Evolutionary conservation across 441 rosid species (phyloP).

Genomic region (Corymbia calophylla): DNA sequence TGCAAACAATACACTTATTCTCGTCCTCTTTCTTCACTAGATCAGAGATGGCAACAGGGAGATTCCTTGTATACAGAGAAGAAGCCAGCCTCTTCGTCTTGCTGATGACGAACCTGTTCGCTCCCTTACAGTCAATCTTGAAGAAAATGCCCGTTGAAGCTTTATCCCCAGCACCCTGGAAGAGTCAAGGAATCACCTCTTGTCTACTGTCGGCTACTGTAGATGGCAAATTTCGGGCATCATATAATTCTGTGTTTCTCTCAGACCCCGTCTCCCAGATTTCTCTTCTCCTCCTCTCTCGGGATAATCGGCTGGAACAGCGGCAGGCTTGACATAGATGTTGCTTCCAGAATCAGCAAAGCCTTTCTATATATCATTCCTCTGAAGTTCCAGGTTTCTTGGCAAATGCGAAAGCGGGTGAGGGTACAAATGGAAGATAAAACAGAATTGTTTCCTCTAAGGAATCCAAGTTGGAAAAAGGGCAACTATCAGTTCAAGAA

Average conservation of each 20-base stretch:
- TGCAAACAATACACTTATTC: neutral
- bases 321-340: neutral
- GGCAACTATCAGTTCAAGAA: neutral
- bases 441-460: slow-evolving; percentile 22
- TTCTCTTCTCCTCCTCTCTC: slow-evolving; percentile 28
- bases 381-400: slow-evolving; percentile 34
- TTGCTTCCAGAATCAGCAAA: slow-evolving; percentile 5
- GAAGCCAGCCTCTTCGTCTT: slow-evolving; percentile 81
- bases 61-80: slow-evolving; percentile 51
- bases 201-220: slow-evolving; percentile 21
- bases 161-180: slow-evolving; percentile 45
- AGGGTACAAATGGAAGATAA: slow-evolving; percentile 63
- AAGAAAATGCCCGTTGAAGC: neutral
- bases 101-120: slow-evolving; percentile 82
- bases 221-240: slow-evolving; percentile 17
- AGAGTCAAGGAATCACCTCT: slow-evolving; percentile 51
- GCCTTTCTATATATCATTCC: neutral
- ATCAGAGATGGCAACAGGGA: slow-evolving; percentile 40
- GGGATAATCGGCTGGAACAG: neutral
- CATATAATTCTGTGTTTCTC: slow-evolving; percentile 32
- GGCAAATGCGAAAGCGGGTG: slow-evolving; percentile 63
- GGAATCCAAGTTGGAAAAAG: slow-evolving; percentile 16
- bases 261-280: slow-evolving; percentile 36
- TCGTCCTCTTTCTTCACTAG: slow-evolving; percentile 21
- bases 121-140: slow-evolving; percentile 55